phyloP scores from a whole-genome alignment of 371 early-diverging fungal genomes.

The Mucor circinelloides region DNA sequence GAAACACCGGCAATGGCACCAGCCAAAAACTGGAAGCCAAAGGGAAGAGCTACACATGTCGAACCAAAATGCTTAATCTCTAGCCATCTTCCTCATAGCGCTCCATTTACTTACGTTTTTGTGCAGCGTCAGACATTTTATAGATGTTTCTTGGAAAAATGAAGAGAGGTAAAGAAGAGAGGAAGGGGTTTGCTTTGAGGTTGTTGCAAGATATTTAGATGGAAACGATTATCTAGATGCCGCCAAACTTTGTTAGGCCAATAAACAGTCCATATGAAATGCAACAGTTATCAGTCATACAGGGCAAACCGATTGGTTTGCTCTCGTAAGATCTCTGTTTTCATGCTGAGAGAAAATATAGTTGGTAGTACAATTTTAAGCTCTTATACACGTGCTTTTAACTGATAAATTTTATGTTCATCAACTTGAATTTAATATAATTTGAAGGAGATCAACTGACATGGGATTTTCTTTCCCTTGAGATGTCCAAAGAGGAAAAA shows the following conservation, averaged over 20 bases:
- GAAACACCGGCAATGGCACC: conserved; percentile 97
- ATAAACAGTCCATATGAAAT: neutral
- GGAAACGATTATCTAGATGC: conserved; percentile 11
- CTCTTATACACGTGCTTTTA: neutral
- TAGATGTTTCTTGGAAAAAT: neutral
- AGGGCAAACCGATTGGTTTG: neutral
- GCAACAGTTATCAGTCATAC: conserved; percentile 4
- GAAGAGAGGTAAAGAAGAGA: neutral
- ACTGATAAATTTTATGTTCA: neutral
- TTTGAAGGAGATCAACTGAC: neutral
- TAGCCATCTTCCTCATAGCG: neutral
- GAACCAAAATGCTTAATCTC: neutral
- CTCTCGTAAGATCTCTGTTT: conserved; percentile 2
- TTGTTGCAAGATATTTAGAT: neutral
- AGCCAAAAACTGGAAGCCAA: conserved; percentile 86
- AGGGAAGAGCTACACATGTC: conserved; percentile 73
- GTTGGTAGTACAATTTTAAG: neutral
- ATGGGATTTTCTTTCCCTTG: neutral
- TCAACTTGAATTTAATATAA: neutral
- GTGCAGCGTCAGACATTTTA: conserved; percentile 31
- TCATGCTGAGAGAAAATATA: conserved; percentile 2
- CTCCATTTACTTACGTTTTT: conserved; percentile 32
- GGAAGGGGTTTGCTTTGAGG: neutral
- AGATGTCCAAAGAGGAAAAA: neutral
- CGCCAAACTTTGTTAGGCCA: conserved; percentile 5